Evolutionary conservation across 1,284 basidiomycete species (phyloP).

Genomic region (Moesziomyces sp.): DNA sequence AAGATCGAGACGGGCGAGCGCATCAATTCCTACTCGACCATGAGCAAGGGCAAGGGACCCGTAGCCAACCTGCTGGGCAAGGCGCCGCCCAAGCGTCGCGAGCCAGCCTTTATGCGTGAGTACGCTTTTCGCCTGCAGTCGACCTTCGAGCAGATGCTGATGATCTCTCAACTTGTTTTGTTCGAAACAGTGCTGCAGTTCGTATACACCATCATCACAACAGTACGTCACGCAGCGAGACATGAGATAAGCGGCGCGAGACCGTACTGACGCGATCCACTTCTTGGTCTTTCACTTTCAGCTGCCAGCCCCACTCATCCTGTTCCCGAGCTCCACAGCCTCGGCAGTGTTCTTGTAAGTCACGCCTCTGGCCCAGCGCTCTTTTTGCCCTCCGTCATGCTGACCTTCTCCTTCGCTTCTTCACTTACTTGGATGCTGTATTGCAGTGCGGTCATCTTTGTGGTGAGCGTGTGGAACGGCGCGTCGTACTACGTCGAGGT

Average conservation of each 20-base stretch:
- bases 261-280: no score
- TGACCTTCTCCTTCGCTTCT: neutral
- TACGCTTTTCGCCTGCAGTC: neutral
- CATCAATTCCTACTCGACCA: conserved; percentile 56
- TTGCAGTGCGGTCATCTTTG: conserved; percentile 36
- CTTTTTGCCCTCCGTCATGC: no score
- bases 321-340: conserved; percentile 81
- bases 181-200: conserved; percentile 33
- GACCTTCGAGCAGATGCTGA: neutral
- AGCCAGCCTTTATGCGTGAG: conserved; percentile 50
- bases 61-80: conserved; percentile 56
- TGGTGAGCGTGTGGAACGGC: conserved; percentile 51
- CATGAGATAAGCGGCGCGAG: no score
- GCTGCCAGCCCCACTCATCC: conserved; percentile 81
- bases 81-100: conserved; percentile 41
- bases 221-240: conserved; percentile 63
- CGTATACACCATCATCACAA: conserved; percentile 87
- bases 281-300: neutral
- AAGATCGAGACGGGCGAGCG: conserved; percentile 56
- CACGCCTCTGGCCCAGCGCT: conserved; percentile 51
- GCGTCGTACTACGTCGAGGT: conserved; percentile 72
- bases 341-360: conserved; percentile 81
- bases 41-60: conserved; percentile 56
- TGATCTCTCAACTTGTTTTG: no score
- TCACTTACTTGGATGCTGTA: neutral